Evolutionary conservation across 148 eudicot genomes (phyloP).

Genomic region (Vaccinium macrocarpon): DNA sequence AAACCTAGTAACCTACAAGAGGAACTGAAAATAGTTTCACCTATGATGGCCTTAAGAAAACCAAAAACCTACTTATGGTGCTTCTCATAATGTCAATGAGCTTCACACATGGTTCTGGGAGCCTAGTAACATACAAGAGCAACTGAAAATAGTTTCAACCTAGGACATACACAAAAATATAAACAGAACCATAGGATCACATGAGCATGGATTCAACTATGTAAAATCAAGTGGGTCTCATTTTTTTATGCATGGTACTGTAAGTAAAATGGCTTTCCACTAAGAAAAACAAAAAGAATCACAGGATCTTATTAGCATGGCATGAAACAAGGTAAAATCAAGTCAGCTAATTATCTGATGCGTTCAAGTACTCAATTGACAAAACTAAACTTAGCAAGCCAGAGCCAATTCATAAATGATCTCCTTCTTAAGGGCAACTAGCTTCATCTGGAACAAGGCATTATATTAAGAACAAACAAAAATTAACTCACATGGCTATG

Average conservation of each 20-base stretch:
- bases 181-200: neutral
- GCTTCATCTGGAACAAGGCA: constrained; percentile 8
- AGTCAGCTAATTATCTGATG: neutral
- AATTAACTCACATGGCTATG: constrained; percentile 70
- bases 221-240: neutral
- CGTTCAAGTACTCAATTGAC: neutral
- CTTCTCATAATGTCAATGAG: neutral
- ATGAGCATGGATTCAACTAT: neutral
- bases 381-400: neutral
- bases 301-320: neutral
- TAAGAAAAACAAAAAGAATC: neutral
- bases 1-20: neutral
- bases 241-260: neutral
- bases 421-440: neutral
- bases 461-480: neutral
- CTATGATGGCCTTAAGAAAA: neutral
- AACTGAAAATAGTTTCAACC: neutral
- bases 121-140: neutral
- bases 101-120: neutral
- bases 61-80: neutral
- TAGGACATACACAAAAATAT: neutral
- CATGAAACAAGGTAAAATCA: constrained; percentile 9
- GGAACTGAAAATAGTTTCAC: neutral
- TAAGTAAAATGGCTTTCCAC: neutral
- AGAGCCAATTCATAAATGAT: constrained; percentile 2